Base-by-base conservation (phyloP, 768 basidiomycete genomes). In the Strobilomyces dryophilus region DNA sequence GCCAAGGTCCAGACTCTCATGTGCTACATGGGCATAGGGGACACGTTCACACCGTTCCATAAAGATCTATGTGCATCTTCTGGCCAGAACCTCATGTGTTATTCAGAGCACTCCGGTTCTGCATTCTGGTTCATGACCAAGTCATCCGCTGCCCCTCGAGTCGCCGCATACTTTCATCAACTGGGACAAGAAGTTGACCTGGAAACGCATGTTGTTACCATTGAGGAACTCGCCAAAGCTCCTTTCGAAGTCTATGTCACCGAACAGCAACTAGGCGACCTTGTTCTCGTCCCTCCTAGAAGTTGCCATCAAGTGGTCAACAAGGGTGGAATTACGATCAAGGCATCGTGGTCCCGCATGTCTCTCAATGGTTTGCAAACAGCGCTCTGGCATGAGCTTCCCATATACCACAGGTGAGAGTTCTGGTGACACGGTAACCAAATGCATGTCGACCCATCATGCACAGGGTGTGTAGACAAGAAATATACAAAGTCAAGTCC, bases 81-180 rank as follows among this genome's bases (percentile, higher is more conserved):
- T 7, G 90, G 91, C 10, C 90, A 92, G 50, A 93, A 93, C 63
- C 71, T 93, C 20, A 92, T 93, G 90, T 85, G 85, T 61, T 86
- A 87, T 64, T 81, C 90, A 0, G 87, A 89, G 63, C 71, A 82
- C 21, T 76, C 70, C 37, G 89, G 85, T 0, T 85, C 84, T 1
- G 84, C 89, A 1, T 89, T 83, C 63, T 92, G 90, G 91, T 92
- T 92, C 69, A 89, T 93, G 87, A 90, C 91, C 2, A 73, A 77
- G 54, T 75, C 81, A 26, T 74, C 79, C 0, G 79, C 76, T 53
- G 81, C 86, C 14, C 73, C 76, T 10, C 67, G 62, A 10, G 86
- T 80, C 5, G 72, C 81, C 0, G 66, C 72, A 26, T 89, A 85
- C 62, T 89, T 92, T 56, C 75, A 73, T 27, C 57, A 63, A 15